Evolutionary conservation across 2,329 filamentous ascomycete species (phyloP).

Genomic region (Claviceps capensis): DNA sequence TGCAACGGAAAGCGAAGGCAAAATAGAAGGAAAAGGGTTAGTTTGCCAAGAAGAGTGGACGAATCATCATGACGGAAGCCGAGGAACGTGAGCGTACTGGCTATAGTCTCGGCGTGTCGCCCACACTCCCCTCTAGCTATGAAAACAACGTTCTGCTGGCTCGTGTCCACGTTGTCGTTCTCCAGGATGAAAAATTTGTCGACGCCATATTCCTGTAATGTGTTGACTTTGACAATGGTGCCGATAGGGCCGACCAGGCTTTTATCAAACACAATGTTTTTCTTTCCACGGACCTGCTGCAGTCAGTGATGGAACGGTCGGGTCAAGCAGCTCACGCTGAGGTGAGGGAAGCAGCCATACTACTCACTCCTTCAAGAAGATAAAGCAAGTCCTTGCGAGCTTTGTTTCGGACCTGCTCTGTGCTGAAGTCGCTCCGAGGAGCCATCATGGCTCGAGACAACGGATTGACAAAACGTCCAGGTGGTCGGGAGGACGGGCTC

Average conservation of each 20-base stretch:
- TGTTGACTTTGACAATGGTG: constrained; percentile 87
- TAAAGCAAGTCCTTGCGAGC: constrained; percentile 79
- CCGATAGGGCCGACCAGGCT: constrained; percentile 80
- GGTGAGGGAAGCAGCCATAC: constrained; percentile 7
- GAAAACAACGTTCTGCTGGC: constrained; percentile 90
- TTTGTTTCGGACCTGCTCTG: constrained; percentile 64
- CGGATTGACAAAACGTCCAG: background rate
- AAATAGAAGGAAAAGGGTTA: constrained; percentile 1
- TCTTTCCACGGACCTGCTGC: constrained; percentile 85
- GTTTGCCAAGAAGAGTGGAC: background rate
- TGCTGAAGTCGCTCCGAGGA: constrained; percentile 57
- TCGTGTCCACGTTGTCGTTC: constrained; percentile 88
- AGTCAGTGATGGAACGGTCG: constrained; percentile 9
- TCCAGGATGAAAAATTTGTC: constrained; percentile 96
- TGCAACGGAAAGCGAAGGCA: constrained; percentile 22
- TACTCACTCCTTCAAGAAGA: constrained; percentile 87
- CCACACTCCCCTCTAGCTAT: constrained; percentile 82
- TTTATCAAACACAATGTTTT: constrained; percentile 90
- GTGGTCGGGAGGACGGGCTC: background rate
- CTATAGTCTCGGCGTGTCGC: constrained; percentile 70
- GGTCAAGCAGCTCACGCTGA: background rate
- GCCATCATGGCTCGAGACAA: constrained; percentile 46
- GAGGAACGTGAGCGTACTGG: constrained; percentile 48
- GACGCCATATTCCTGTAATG: constrained; percentile 90
- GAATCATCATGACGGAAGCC: background rate